Conservation (phyloP, 2,329 filamentous ascomycete species). For the Pseudopithomyces maydicus region DNA sequence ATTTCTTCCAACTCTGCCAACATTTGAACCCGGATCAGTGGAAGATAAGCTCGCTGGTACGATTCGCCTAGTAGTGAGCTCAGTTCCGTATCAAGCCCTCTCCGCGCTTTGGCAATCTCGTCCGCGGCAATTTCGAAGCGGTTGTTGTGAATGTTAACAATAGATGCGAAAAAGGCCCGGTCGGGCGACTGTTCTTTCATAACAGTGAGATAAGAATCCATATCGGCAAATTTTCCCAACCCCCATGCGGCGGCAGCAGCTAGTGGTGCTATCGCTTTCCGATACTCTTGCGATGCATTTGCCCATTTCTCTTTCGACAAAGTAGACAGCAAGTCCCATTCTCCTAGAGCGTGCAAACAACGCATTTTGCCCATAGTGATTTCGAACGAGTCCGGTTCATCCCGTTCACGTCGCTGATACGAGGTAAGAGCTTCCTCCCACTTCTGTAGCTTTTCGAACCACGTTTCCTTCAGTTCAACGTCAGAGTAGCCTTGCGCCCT, state of each 20-base stretch:
- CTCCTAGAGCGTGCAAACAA: conserved; percentile 92
- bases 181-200: conserved; percentile 96
- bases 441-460: conserved; percentile 97
- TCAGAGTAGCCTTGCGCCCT: conserved; percentile 96
- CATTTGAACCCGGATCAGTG: conserved; percentile 99
- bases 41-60: conserved; percentile 95
- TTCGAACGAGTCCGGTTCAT: conserved; percentile 76
- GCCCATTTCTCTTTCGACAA: conserved; percentile 94
- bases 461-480: conserved; percentile 94
- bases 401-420: conserved; percentile 85
- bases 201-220: conserved; percentile 95
- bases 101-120: conserved; percentile 89
- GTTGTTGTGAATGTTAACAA: conserved; percentile 91
- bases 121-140: conserved; percentile 89
- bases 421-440: conserved; percentile 97
- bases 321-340: conserved; percentile 92
- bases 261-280: conserved; percentile 87
- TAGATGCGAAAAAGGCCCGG: conserved; percentile 95
- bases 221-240: conserved; percentile 93
- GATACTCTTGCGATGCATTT: conserved; percentile 83
- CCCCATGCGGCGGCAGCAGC: conserved; percentile 97
- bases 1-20: conserved; percentile 97
- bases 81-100: conserved; percentile 92
- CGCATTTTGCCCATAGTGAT: conserved; percentile 99
- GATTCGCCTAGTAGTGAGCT: conserved; percentile 97